Base-by-base conservation (phyloP, 305 asterid genomes). In the Solanum hybrid region DNA sequence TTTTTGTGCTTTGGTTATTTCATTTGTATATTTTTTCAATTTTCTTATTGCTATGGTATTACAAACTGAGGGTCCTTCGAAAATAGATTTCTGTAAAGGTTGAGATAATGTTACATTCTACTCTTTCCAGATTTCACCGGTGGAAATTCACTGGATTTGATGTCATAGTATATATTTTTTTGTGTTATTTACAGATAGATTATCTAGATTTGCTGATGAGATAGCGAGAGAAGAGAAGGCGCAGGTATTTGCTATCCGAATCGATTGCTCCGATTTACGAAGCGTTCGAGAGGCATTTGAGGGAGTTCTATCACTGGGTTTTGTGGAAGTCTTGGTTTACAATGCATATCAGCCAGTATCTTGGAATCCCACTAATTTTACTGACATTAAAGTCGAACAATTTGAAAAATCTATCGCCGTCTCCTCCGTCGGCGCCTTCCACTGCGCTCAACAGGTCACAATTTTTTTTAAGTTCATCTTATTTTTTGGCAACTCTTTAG, bases 351-450 rank as follows among this genome's bases (percentile, higher is more conserved):
- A 92, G 79, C 97, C 97, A 0, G 88, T 90, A 12, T 87, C 96
- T 34, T 93, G 93, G 94, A 89, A 76, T 88, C 96, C 96, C 38
- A 92, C 95, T 9, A 83, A 79, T 87, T 95, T 95, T 92, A 37
- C 95, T 26, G 94, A 95, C 61, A 88, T 96, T 82, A 90, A 90
- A 24, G 90, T 97, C 88, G 94, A 94, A 17, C 93, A 88, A 36
- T 97, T 97, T 90, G 94, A 96, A 89, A 97, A 96, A 79, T 94
- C 99, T 7, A 57, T 96, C 27, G 94, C 96, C 57, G 96, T 95
- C 70, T 95, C 98, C 75, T 93, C 97, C 90, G 95, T 94, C 76
- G 99, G 99, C 75, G 98, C 99, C 75, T 97, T 96, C 93, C 98
- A 94, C 92, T 96, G 98, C 91, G 94, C 98, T 34, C 98, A 97